Conservation (phyloP, 2,329 filamentous ascomycete genomes). For the Lecanoromycetidae sp. region DNA sequence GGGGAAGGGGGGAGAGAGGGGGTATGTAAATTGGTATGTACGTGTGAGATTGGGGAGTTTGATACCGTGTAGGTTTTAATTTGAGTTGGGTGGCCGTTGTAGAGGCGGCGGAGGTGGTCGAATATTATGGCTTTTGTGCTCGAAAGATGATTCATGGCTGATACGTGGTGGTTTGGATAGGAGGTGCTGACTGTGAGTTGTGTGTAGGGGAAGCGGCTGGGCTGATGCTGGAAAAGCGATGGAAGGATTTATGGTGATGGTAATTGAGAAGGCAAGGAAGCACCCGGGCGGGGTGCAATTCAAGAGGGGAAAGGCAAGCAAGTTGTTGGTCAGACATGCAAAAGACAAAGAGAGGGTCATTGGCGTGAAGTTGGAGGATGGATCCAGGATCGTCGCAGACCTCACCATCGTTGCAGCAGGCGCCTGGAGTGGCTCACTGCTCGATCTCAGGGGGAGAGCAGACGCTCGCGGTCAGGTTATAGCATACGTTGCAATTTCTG, state of each 20-base stretch:
- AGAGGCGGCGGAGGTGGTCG: too few species aligned
- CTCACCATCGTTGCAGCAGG: slow-evolving; percentile 72
- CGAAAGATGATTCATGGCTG: too few species aligned
- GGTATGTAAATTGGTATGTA: slow-evolving; percentile 12
- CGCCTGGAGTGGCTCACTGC: slow-evolving; percentile 68
- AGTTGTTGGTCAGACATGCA: background rate
- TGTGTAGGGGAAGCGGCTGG: slow-evolving; percentile 55
- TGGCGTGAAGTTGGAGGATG: slow-evolving; percentile 47
- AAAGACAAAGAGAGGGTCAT: slow-evolving; percentile 28
- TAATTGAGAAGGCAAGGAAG: slow-evolving; percentile 31
- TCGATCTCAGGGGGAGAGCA: slow-evolving; percentile 65
- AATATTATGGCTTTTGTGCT: too few species aligned
- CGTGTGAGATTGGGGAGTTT: too few species aligned
- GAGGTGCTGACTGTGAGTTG: too few species aligned
- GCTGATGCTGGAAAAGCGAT: slow-evolving; percentile 63
- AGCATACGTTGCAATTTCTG: slow-evolving; percentile 62
- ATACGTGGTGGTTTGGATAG: too few species aligned
- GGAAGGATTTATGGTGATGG: slow-evolving; percentile 47
- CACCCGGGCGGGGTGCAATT: slow-evolving; percentile 22
- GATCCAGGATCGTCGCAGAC: slow-evolving; percentile 47
- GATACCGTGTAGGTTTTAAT: too few species aligned
- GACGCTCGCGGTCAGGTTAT: slow-evolving; percentile 73
- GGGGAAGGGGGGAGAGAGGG: background rate
- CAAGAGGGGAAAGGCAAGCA: slow-evolving; percentile 2
- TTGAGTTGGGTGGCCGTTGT: too few species aligned